phyloP scores from a whole-genome alignment of 2,329 filamentous ascomycete species.

The Penicillium brevicompactum region DNA sequence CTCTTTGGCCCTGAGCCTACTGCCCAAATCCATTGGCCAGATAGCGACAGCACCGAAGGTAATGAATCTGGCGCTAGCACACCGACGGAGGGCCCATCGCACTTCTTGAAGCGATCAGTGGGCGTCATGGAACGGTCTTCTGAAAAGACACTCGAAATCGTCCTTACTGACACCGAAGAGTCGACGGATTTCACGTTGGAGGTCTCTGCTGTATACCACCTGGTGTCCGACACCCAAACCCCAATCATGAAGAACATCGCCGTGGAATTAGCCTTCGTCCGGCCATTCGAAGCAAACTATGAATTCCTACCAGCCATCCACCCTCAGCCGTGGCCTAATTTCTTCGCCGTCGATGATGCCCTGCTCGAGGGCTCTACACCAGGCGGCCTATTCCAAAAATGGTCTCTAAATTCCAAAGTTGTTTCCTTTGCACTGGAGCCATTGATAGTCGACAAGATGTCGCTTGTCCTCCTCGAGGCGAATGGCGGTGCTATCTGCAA shows the following conservation, averaged over 20 bases:
- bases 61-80: constrained; percentile 26
- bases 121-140: constrained; percentile 38
- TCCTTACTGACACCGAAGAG: constrained; percentile 56
- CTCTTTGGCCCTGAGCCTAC: constrained; percentile 61
- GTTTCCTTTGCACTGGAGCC: constrained; percentile 74
- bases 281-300: constrained; percentile 90
- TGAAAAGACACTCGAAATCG: constrained; percentile 36
- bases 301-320: constrained; percentile 81
- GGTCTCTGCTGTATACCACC: constrained; percentile 73
- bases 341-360: constrained; percentile 67
- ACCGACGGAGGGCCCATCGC: constrained; percentile 29
- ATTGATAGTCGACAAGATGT: constrained; percentile 64
- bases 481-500: constrained; percentile 65
- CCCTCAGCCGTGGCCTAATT: constrained; percentile 78
- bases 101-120: constrained; percentile 37
- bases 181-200: constrained; percentile 67
- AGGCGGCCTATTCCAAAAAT: constrained; percentile 74
- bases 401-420: constrained; percentile 71
- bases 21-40: constrained; percentile 51
- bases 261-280: constrained; percentile 71
- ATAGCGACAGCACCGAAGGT: constrained; percentile 31
- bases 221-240: constrained; percentile 77
- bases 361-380: constrained; percentile 29
- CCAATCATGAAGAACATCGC: constrained; percentile 73
- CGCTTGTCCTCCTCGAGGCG: constrained; percentile 62